Percentiles rank a stretch among this genome's conserved stretches.
Conservation (phyloP, 805 yeast species). For the Yamadazyma nakazawae region DNA sequence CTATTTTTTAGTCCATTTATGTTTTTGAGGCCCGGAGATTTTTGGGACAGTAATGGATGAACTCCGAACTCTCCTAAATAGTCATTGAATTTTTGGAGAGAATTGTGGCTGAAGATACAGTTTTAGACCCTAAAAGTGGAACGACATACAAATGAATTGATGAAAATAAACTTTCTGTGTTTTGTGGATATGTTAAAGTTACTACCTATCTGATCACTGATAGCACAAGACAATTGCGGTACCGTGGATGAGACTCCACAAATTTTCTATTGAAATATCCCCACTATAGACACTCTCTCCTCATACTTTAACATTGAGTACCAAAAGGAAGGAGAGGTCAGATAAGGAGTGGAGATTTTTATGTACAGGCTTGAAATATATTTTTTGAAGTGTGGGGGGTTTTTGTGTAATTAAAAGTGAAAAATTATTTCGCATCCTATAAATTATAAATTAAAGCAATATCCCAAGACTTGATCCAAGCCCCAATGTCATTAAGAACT, state of each 20-base stretch:
- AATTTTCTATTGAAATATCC: background rate
- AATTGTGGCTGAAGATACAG: too few species aligned
- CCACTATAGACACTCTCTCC: background rate
- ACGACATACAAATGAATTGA: too few species aligned
- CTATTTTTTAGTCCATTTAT: background rate
- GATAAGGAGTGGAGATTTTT: constrained; percentile 1
- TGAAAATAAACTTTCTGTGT: too few species aligned
- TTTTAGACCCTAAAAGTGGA: too few species aligned
- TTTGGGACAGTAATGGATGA: background rate
- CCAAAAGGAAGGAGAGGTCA: background rate
- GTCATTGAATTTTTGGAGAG: too few species aligned
- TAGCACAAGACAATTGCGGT: background rate
- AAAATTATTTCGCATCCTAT: background rate
- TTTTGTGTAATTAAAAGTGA: background rate
- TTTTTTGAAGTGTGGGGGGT: background rate
- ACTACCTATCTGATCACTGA: background rate
- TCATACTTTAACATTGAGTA: background rate
- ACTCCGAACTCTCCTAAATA: too few species aligned
- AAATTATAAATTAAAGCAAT: constrained; percentile 2
- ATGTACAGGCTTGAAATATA: background rate
- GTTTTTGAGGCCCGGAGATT: background rate
- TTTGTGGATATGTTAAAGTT: too few species aligned
- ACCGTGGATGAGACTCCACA: background rate
- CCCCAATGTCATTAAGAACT: constrained; percentile 39
- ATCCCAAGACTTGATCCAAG: background rate